Evolutionary conservation across 1,284 basidiomycete genomes (phyloP).

Genomic region (Irpex sp.): DNA sequence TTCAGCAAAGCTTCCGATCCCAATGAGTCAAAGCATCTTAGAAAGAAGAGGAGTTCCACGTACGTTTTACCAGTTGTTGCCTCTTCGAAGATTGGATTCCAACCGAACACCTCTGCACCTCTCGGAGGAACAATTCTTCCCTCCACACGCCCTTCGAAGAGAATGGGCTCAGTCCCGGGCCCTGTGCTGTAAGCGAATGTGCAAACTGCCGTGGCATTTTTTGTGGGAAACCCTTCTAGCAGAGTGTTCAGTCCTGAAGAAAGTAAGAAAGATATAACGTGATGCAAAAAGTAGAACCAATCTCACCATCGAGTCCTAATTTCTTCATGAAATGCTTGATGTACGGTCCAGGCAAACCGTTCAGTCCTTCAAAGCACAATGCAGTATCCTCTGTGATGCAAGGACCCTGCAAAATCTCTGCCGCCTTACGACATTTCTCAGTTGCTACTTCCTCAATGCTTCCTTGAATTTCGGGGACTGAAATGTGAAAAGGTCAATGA

Average conservation of each 20-base stretch:
- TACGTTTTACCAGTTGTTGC: conserved; percentile 75
- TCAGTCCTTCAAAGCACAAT: conserved; percentile 85
- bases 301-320: conserved; percentile 72
- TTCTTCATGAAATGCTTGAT: conserved; percentile 89
- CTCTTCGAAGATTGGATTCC: conserved; percentile 91
- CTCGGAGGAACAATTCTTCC: conserved; percentile 86
- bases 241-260: conserved; percentile 76
- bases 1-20: conserved; percentile 78
- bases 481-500: not conserved
- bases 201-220: conserved; percentile 85
- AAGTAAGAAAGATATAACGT: not conserved
- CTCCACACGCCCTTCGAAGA: conserved; percentile 93
- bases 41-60: conserved; percentile 23
- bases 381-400: conserved; percentile 98
- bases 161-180: conserved; percentile 71
- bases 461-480: conserved; percentile 94
- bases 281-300: not conserved
- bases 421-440: conserved; percentile 86
- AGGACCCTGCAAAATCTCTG: conserved; percentile 78
- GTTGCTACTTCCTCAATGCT: conserved; percentile 87
- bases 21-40: not conserved
- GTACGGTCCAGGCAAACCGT: conserved; percentile 93
- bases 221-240: conserved; percentile 81
- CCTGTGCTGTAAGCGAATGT: conserved; percentile 94
- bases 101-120: conserved; percentile 77